These are phyloP conservation scores for Hyphopichia fennica DNA, from an alignment of 1,139 yeast species.

Conservation along the genomic window DNA sequence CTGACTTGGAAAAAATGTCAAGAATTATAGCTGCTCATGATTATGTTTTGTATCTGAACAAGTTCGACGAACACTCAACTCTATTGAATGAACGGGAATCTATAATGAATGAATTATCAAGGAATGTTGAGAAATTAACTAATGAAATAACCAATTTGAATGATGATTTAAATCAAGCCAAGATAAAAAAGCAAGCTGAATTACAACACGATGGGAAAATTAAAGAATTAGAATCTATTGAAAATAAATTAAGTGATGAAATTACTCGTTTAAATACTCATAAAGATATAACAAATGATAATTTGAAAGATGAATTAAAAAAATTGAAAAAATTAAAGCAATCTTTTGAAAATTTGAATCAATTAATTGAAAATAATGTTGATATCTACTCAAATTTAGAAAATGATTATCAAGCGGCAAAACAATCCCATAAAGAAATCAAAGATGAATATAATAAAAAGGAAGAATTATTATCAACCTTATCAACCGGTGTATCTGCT, in stretches of 20 bases:
- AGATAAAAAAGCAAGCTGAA: slow-evolving; percentile 57
- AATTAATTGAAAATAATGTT: slow-evolving; percentile 28
- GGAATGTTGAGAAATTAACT: slow-evolving; percentile 42
- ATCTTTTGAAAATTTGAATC: slow-evolving; percentile 17
- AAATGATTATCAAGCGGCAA: slow-evolving; percentile 42
- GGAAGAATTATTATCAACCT: slow-evolving; percentile 78
- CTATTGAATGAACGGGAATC: slow-evolving; percentile 35
- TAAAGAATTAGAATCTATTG: slow-evolving; percentile 58
- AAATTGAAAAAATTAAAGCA: slow-evolving; percentile 15
- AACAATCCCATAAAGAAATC: slow-evolving; percentile 39
- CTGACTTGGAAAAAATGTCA: slow-evolving; percentile 74
- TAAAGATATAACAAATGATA: slow-evolving; percentile 56
- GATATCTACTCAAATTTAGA: slow-evolving; percentile 29
- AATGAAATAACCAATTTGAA: slow-evolving; percentile 60
- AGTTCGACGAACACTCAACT: slow-evolving; percentile 42
- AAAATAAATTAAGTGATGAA: slow-evolving; percentile 61
- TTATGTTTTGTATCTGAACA: slow-evolving; percentile 47
- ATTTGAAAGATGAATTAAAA: slow-evolving; percentile 48
- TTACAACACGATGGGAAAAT: slow-evolving; percentile 62
- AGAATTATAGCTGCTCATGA: slow-evolving; percentile 80
- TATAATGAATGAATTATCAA: slow-evolving; percentile 34
- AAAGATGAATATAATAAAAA: slow-evolving; percentile 57
- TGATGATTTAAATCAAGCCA: slow-evolving; percentile 60
- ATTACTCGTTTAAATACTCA: slow-evolving; percentile 69
- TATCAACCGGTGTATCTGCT: slow-evolving; percentile 89